Percentiles rank a stretch among this genome's conserved stretches.
Evolutionary conservation across 345 rosid species (phyloP).

Genomic region (Lagerstroemia speciosa): DNA sequence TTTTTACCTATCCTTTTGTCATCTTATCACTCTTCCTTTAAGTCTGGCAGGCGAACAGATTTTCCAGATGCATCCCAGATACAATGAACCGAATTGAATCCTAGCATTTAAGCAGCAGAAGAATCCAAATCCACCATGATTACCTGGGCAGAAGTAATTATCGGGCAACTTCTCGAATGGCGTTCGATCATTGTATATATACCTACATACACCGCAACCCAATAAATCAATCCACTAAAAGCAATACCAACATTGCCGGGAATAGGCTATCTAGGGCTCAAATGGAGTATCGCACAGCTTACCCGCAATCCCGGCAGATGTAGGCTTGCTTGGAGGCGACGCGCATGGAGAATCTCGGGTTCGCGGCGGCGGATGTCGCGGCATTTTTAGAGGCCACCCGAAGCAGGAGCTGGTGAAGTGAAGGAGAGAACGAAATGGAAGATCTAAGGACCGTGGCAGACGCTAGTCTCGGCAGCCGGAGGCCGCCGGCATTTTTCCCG

Average conservation of each 20-base stretch:
- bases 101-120: neutral
- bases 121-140: neutral
- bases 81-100: neutral
- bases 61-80: too few species aligned
- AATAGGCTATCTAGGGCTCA: neutral
- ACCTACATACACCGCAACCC: constrained; percentile 30
- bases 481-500: constrained; percentile 3
- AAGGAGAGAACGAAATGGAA: constrained; percentile 1
- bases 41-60: too few species aligned
- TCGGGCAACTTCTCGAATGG: constrained; percentile 80
- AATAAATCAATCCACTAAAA: neutral
- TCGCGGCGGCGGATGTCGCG: constrained; percentile 14
- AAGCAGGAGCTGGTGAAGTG: constrained; percentile 2
- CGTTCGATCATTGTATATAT: constrained; percentile 78
- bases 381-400: neutral
- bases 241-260: neutral
- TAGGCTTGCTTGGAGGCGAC: constrained; percentile 74
- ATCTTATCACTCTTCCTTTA: too few species aligned
- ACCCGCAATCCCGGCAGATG: constrained; percentile 98
- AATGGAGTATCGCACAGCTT: neutral
- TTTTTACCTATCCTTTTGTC: too few species aligned
- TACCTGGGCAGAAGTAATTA: constrained; percentile 81
- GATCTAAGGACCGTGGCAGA: neutral
- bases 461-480: neutral
- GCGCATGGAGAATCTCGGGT: constrained; percentile 70